Evolutionary conservation across 768 basidiomycete species (phyloP), one percentile per base, ranked within the genome.

Genomic region (Termitomyces sp.): DNA sequence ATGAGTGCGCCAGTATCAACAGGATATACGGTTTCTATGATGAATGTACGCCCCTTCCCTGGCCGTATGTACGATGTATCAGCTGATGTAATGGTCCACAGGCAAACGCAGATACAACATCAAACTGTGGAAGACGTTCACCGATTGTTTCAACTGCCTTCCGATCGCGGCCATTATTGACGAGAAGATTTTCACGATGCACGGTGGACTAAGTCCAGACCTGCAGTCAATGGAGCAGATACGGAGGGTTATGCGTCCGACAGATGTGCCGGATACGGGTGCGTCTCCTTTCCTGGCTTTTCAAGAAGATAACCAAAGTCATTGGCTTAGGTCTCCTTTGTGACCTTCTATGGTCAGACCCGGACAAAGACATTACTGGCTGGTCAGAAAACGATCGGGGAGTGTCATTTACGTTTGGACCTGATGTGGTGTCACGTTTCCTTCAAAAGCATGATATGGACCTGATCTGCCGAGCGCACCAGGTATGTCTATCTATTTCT

Each of bases 21-120:
- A 83, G 96, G 73, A 98, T 99, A 76, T 99, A 99, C 75, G 96
- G 96, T 57, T 99, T 99, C 78, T 99, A 99, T 75, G 96, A 99
- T 72, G 96, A 99, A 83, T 98, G 96, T 96, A 67, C 92, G 84
- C 14, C 4, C 44, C 31, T 53, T 45, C 53, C 23, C 53, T 37
- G 49, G 50, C 42, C 32, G 32, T 31, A 45, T 62, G 37, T 54
- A 38, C 52, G 50, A 59, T 37, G 37, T 41, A 46, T 52, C 27
- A 49, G 57, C 51, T 58, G 44, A 64, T 41, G 61, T 59, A 41
- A 57, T 48, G 23, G 34, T 49, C 44, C 31, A 53, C 38, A 98
- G 96, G 96, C 83, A 99, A 99, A 82, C 93, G 96, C 72, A 87
- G 96, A 70, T 98, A 98, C 83, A 99, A 98, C 81, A 99, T 99